A percentile compares a stretch with the other conserved stretches of the same genome.
Conservation (phyloP, 2,329 filamentous ascomycete species). For the Penicillium polonicum region DNA sequence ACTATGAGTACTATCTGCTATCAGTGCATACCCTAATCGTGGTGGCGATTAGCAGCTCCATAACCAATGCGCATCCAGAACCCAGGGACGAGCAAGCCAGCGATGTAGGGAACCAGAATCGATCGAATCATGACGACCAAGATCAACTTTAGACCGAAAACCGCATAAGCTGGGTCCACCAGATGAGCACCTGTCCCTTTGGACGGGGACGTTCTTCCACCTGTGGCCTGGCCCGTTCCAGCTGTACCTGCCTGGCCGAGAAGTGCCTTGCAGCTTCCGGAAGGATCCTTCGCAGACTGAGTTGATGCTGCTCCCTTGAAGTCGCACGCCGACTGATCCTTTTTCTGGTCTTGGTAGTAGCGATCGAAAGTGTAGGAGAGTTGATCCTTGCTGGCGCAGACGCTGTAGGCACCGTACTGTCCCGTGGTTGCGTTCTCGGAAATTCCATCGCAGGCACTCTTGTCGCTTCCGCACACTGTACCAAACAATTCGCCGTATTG, state of each 20-base stretch:
- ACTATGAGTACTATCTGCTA: not conserved
- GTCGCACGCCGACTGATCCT: conserved; percentile 1
- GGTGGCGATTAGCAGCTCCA: not conserved
- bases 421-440: conserved; percentile 40
- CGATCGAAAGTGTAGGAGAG: conserved; percentile 4
- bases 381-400: conserved; percentile 2
- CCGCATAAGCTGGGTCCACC: not conserved
- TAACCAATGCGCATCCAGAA: not conserved
- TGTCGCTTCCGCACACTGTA: conserved; percentile 41
- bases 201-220: not conserved
- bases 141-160: not conserved
- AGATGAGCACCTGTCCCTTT: not conserved
- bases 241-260: not conserved
- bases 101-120: not conserved
- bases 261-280: conserved; percentile 3
- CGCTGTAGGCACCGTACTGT: conserved; percentile 45
- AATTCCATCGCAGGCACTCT: conserved; percentile 41
- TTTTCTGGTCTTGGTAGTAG: conserved; percentile 3
- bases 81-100: not conserved
- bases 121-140: not conserved
- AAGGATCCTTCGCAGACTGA: not conserved
- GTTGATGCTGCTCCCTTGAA: conserved; percentile 6
- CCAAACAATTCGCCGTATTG: conserved; percentile 66
- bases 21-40: not conserved
- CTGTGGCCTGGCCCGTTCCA: not conserved